These are phyloP conservation scores for Lasiodiplodia gonubiensis DNA, from an alignment of 2,329 filamentous ascomycete species.

Conservation along the genomic window DNA sequence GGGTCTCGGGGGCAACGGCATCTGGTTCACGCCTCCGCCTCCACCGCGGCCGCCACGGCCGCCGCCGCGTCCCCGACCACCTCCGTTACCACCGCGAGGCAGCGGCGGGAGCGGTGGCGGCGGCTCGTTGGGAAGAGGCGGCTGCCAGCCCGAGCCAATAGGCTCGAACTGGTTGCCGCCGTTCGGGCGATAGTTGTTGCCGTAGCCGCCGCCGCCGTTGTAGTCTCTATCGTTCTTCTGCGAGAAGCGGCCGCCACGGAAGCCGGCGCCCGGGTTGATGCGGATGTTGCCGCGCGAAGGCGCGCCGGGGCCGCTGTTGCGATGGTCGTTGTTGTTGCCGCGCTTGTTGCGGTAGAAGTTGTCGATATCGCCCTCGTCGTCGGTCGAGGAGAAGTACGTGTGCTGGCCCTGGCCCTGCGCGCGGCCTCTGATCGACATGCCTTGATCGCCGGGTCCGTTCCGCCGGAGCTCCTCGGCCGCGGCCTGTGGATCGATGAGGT, in stretches of 20 bases:
- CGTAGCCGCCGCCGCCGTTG: not conserved
- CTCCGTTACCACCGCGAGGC: conserved; percentile 10
- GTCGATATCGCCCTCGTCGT: conserved; percentile 19
- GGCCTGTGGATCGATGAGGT: conserved; percentile 25
- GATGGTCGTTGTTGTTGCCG: not conserved
- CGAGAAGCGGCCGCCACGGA: conserved; percentile 13
- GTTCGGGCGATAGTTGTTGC: not conserved
- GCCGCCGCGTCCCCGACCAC: conserved; percentile 12
- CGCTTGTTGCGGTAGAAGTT: conserved; percentile 28
- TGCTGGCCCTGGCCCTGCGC: conserved; percentile 23
- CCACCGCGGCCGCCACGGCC: conserved; percentile 12
- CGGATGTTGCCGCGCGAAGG: conserved; percentile 22
- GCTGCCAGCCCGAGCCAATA: not conserved
- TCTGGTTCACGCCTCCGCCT: conserved; percentile 13
- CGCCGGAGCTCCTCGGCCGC: not conserved
- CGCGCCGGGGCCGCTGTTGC: not conserved
- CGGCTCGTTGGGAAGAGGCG: conserved; percentile 24
- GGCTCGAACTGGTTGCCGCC: conserved; percentile 21
- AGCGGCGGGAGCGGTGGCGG: conserved; percentile 10
- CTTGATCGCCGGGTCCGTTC: conserved; percentile 12
- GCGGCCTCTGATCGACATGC: conserved; percentile 31
- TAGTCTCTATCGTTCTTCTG: not conserved
- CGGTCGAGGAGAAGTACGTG: conserved; percentile 18
- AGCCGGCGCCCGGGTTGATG: conserved; percentile 12
- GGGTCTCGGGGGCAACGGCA: conserved; percentile 1